Base-by-base conservation (phyloP, 345 rosid genomes). In the Eucalyptus virginea region DNA sequence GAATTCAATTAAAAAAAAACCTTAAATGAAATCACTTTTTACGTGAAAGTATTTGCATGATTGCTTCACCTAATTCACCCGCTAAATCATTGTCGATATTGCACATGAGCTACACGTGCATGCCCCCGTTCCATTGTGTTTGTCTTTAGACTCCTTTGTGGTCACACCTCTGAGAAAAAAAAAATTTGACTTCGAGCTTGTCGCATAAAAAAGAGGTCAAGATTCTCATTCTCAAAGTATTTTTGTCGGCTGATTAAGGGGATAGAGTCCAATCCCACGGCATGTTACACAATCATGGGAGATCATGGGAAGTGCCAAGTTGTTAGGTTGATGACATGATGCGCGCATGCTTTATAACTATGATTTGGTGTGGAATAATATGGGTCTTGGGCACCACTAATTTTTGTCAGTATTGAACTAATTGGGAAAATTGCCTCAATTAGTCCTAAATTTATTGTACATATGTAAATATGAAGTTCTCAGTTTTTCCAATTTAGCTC, bases 391-490 rank as follows among this genome's bases (percentile, higher is more conserved):
- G 40, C 34, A 15, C 11, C 4, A 6, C 40, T 65, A n/a, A 17
- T 65, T 65, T 16, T 16, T 11, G 8, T 65, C 21, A 18, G 2
- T 6, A 0, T 65, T 1, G 5, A 65, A 14, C 37, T 65, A 65
- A n/a, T 65, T 17, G 21, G 77, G 77, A n/a, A 65, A 65, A 65
- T 62, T 30, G 1, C 1, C 3, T 56, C 6, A 6, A n/a, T 65
- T n/a, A n/a, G 9, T 65, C 6, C 1, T n/a, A n/a, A 65, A 65
- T 6, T 65, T n/a, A 65, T 15, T 4, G 6, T 2, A n/a, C 0
- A 0, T 10, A 65, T 30, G 9, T 8, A n/a, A 3, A 5, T 7
- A n/a, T n/a, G 9, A 30, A 65, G 3, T 8, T n/a, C 17, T 9
- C 4, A 7, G n/a, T 65, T 65, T 65, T 65, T 6, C 19, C 37